Base-by-base conservation (phyloP, 805 yeast species). In the Teunomyces stri region DNA sequence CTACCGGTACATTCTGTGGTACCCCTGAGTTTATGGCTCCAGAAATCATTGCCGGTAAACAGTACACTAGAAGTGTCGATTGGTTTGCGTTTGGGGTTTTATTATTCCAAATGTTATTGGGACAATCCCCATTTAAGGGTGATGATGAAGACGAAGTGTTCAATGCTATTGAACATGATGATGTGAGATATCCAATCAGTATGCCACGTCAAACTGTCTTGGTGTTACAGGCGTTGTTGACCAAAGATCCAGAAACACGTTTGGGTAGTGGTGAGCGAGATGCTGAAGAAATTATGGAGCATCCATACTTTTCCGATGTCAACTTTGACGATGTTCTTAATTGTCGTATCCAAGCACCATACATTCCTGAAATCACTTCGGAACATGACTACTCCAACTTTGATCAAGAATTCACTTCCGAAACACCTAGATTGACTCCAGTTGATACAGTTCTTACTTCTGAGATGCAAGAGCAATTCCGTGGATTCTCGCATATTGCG, bases 11-110 rank as follows among this genome's bases (percentile, higher is more conserved):
- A 0, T 94, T 92, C 73, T 94, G 99, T 74, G 99, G 99, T 57
- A 94, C 99, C 2, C 99, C 99, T 0, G 99, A 94, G 66, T 88
- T 94, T 57, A 94, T 94, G 96, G 99, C 99, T 1, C 99, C 99
- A 0, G 99, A 94, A 68, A 92, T 94, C 55, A 75, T 94, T 61
- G 84, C 89, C 53, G 98, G 94, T 46, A 96, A 91, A 66, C 87
- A 84, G 50, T 94, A 94, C 61, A 94, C 90, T 45, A 82, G 96
- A 61, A 87, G 94, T 34, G 99, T 94, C 46, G 99, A 94, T 69
- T 94, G 99, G 99, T 94, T 99, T 99, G 98, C 99, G 1, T 89
- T 91, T 75, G 99, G 99, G 48, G 98, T 94, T 25, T 76, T 94
- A 53, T 74, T 94, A 54, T 94, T 92, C 68, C 99, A 94, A 69